Percentiles rank a stretch among this genome's conserved stretches.
These are phyloP conservation scores for Trametes gibbosa DNA, from an alignment of 768 basidiomycete species.

Conservation along the genomic window DNA sequence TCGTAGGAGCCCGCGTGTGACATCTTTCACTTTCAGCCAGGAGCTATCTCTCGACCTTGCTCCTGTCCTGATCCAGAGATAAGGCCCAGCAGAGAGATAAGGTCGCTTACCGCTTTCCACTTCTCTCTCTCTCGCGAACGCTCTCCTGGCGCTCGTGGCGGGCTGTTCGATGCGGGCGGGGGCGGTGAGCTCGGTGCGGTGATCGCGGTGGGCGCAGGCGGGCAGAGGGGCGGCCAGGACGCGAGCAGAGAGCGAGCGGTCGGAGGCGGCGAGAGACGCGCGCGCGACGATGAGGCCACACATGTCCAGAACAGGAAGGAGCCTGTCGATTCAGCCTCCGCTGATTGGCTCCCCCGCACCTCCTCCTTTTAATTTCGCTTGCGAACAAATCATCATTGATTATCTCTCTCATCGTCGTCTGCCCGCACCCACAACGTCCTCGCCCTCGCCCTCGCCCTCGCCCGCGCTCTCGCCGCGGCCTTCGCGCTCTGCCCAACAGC, in stretches of 20 bases:
- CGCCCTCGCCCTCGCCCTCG: not conserved
- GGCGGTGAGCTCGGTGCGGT: not conserved
- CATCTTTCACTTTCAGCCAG: too few relatives aligned
- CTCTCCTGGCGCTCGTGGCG: not conserved
- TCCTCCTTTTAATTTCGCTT: not conserved
- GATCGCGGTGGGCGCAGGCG: not conserved
- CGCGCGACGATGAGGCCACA: constrained; percentile 11
- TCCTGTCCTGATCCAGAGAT: constrained; percentile 15
- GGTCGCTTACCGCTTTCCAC: constrained; percentile 4
- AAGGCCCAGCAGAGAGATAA: constrained; percentile 14
- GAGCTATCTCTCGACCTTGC: constrained; percentile 2
- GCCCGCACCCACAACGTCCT: not conserved
- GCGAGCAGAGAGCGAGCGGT: not conserved
- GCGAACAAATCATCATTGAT: not conserved
- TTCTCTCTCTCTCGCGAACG: not conserved
- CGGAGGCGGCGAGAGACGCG: constrained; percentile 9
- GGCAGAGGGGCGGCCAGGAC: not conserved
- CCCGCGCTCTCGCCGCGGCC: not conserved
- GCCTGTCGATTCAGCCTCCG: not conserved
- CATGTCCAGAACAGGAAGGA: constrained; percentile 10
- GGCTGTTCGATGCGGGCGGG: not conserved
- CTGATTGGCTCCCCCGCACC: constrained; percentile 13
- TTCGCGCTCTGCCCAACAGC: not conserved
- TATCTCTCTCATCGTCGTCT: not conserved
- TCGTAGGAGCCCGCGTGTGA: constrained; percentile 36